Conservation (phyloP, 106 monocot genomes). For the Xerophyta viscosa region DNA sequence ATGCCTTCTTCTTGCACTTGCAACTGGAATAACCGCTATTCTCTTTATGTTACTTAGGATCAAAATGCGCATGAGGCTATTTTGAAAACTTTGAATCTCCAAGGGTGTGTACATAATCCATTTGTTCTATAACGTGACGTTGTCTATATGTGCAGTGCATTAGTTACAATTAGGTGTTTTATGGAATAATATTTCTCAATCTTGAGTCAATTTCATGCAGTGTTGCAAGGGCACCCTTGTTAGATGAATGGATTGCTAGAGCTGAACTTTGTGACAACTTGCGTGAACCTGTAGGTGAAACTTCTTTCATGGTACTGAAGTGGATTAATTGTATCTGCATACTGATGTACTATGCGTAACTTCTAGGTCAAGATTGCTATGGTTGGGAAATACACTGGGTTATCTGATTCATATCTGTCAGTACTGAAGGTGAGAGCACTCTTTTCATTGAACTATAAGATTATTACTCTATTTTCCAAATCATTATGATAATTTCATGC, state of each 20-base stretch:
- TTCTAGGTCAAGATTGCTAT: conserved; percentile 95
- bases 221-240: conserved; percentile 33
- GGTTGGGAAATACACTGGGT: conserved; percentile 94
- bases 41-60: conserved; percentile 36
- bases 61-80: conserved; percentile 89
- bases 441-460: too few species aligned
- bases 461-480: too few species aligned
- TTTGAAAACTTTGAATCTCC: conserved; percentile 55
- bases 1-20: too few species aligned
- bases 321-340: too few species aligned
- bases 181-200: background rate
- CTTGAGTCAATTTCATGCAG: conserved; percentile 16
- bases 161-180: too few species aligned
- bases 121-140: too few species aligned
- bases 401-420: conserved; percentile 93
- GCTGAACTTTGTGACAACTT: conserved; percentile 66
- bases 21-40: background rate
- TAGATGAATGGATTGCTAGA: conserved; percentile 62
- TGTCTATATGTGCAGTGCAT: too few species aligned
- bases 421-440: conserved; percentile 87
- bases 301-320: too few species aligned
- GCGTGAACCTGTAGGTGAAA: conserved; percentile 42
- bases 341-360: background rate
- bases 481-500: too few species aligned
- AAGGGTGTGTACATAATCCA: conserved; percentile 60